These are phyloP conservation scores for Dunaliella salina DNA, from an alignment of 163 green algal species.

Conservation along the genomic window DNA sequence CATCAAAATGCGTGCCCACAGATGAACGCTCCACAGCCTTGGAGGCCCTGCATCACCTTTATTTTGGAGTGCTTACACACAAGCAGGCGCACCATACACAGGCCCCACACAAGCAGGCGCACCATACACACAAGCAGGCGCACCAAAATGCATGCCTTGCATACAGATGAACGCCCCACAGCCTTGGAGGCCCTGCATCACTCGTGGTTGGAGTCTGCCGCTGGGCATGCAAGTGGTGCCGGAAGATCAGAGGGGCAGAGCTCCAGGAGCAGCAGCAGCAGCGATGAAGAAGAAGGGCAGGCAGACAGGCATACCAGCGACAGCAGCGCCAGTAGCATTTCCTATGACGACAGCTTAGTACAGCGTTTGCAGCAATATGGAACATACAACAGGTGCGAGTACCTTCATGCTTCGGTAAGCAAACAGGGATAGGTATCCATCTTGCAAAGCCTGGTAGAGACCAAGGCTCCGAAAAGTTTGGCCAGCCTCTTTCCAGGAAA, in stretches of 20 bases:
- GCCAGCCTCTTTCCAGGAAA: no score
- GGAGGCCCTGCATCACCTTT: constrained; percentile 55
- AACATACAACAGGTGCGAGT: constrained; percentile 55
- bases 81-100: no score
- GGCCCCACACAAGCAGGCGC: no score
- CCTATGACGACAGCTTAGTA: constrained; percentile 47
- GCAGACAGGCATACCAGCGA: not conserved
- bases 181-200: constrained; percentile 54
- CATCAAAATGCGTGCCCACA: no score
- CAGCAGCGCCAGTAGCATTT: not conserved
- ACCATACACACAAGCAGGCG: no score
- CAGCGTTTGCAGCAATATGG: constrained; percentile 67
- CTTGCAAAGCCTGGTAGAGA: no score
- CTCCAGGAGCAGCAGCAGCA: not conserved
- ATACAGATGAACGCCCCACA: constrained; percentile 30
- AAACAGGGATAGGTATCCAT: no score
- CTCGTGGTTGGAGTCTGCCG: constrained; percentile 31
- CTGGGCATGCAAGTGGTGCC: not conserved
- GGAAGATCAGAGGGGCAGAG: no score
- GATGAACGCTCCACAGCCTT: constrained; percentile 39
- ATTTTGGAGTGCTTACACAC: no score
- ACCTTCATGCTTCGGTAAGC: no score
- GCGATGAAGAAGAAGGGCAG: not conserved
- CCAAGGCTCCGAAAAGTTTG: no score
- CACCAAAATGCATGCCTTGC: not conserved